These are phyloP conservation scores for Microsporum audouinii DNA, from an alignment of 2,329 filamentous ascomycete genomes.

Conservation along the genomic window DNA sequence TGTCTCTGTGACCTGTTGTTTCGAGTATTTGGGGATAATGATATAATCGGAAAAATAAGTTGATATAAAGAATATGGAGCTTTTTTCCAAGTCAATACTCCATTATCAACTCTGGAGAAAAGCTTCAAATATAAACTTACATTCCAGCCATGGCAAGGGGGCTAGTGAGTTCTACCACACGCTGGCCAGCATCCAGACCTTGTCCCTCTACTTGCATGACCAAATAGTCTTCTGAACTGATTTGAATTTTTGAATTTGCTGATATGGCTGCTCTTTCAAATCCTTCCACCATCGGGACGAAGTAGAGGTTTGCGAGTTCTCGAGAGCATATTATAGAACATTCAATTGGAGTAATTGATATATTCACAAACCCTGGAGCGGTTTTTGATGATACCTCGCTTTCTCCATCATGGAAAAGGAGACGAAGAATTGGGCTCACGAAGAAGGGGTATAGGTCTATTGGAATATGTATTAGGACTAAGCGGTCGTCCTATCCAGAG, in stretches of 20 bases:
- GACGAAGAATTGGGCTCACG: slow-evolving; percentile 73
- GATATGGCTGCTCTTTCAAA: slow-evolving; percentile 40
- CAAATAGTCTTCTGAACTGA: slow-evolving; percentile 74
- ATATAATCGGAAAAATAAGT: slow-evolving; percentile 98
- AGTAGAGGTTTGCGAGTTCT: slow-evolving; percentile 60
- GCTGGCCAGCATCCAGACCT: slow-evolving; percentile 79
- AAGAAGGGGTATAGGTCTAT: slow-evolving; percentile 64
- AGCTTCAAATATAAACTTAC: slow-evolving; percentile 30
- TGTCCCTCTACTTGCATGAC: slow-evolving; percentile 84
- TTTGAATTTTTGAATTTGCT: slow-evolving; percentile 45
- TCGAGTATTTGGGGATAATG: slow-evolving; percentile 66
- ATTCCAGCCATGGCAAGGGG: slow-evolving; percentile 86
- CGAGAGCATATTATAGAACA: slow-evolving; percentile 84
- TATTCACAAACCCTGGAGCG: slow-evolving; percentile 74
- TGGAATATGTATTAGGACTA: slow-evolving; percentile 85
- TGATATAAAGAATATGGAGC: slow-evolving; percentile 94
- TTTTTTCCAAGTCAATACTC: slow-evolving; percentile 18
- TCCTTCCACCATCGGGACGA: slow-evolving; percentile 56
- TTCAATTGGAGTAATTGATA: slow-evolving; percentile 84
- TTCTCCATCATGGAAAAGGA: slow-evolving; percentile 54
- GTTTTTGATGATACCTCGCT: slow-evolving; percentile 34
- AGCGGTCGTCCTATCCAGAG: slow-evolving; percentile 59
- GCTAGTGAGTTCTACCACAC: slow-evolving; percentile 82
- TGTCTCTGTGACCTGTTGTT: slow-evolving; percentile 61
- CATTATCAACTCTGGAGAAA: background rate